A percentile compares a stretch with the other conserved stretches of the same genome.
These are phyloP conservation scores for Pseudopyricularia javanii DNA, from an alignment of 2,329 filamentous ascomycete species.

Conservation along the genomic window DNA sequence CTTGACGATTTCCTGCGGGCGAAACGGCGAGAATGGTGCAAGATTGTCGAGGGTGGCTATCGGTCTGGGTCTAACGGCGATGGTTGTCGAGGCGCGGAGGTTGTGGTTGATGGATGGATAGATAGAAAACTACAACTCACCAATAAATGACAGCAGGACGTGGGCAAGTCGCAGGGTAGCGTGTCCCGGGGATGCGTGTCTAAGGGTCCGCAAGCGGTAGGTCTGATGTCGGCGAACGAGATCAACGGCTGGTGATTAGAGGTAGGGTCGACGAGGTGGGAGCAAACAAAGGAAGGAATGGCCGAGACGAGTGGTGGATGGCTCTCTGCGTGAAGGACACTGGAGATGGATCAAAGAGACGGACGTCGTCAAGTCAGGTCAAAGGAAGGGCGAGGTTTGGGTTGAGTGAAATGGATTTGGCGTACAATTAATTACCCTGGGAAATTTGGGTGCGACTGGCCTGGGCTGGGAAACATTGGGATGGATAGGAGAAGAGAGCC, in stretches of 20 bases:
- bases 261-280: slow-evolving; percentile 1
- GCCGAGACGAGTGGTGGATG: neutral
- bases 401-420: no score
- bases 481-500: slow-evolving; percentile 3
- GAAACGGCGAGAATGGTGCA: neutral
- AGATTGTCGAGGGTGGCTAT: neutral
- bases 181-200: neutral
- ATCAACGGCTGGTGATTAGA: neutral
- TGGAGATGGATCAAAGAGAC: neutral
- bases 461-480: slow-evolving; percentile 4
- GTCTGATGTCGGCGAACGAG: neutral
- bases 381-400: neutral
- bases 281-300: slow-evolving; percentile 2
- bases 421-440: slow-evolving; percentile 2
- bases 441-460: slow-evolving; percentile 7
- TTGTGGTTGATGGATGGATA: neutral
- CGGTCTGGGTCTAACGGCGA: neutral
- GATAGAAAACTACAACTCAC: slow-evolving; percentile 3
- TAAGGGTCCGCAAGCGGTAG: neutral
- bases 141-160: slow-evolving; percentile 3
- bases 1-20: neutral
- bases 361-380: neutral
- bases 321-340: no score
- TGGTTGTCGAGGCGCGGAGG: neutral
- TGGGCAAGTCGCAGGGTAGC: neutral